A percentile compares a stretch with the other conserved stretches of the same genome.
These are phyloP conservation scores for Gossypium longicalyx DNA, from an alignment of 345 rosid species.

Conservation along the genomic window DNA sequence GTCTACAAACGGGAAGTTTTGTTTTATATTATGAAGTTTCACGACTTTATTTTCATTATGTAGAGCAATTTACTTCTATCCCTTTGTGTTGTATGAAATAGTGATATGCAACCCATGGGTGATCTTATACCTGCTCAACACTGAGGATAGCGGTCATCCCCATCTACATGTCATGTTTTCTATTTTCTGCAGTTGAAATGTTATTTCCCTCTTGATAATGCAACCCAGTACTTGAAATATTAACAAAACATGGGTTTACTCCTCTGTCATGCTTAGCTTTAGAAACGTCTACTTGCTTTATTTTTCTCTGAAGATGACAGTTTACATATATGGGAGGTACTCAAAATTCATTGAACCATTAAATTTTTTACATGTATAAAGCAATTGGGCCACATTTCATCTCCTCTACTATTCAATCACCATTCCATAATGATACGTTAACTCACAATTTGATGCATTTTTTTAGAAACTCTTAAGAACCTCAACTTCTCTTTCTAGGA, in stretches of 20 bases:
- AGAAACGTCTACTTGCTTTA: no score
- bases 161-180: background rate
- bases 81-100: background rate
- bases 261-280: no score
- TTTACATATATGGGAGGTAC: no score
- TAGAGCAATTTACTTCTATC: background rate
- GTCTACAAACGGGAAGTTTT: background rate
- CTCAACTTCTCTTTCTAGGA: conserved; percentile 26
- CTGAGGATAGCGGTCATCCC: background rate
- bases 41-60: background rate
- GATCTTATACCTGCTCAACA: background rate
- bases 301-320: background rate
- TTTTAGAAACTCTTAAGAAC: background rate
- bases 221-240: background rate
- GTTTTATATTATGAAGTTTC: background rate
- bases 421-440: background rate
- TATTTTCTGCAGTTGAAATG: background rate
- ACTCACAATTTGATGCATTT: no score
- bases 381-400: background rate
- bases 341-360: background rate
- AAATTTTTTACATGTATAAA: background rate
- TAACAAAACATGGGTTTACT: no score
- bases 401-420: background rate
- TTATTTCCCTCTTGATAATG: no score
- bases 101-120: background rate